Base-by-base conservation (phyloP, 148 eudicot genomes). In the Vaccinium darrowii region DNA sequence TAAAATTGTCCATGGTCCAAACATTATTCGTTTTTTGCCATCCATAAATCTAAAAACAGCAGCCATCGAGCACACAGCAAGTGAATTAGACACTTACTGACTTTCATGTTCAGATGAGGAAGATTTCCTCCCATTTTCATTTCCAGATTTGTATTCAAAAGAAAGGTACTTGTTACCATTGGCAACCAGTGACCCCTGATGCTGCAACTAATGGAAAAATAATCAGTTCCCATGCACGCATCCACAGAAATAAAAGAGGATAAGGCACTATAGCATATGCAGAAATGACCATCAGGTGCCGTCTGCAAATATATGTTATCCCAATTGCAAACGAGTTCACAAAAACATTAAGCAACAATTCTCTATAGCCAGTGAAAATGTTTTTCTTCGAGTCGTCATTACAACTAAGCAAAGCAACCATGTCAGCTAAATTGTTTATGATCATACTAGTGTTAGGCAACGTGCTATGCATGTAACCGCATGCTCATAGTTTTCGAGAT, bases 31-130 rank as follows among this genome's bases (percentile, higher is more conserved):
- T 25, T 77, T 21, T 77, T 76, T 9, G 13, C 30, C 49, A 77
- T 50, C 80, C 56, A 33, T 11, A 77, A n/a, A n/a, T 50, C 12
- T n/a, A 60, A 13, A 36, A 81, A 21, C 58, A 82, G 21, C 30
- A 62, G 72, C 65, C 39, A 25, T 30, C 30, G 85, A 71, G 69
- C 58, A 56, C 39, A 75, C 14, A 76, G 43, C 25, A 60, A 67
- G 69, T 53, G 86, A 85, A 54, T 76, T 88, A 80, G 85, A 77
- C 85, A 95, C 99, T 97, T 94, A 97, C 99, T 94, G 99, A 90
- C 99, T 97, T 87, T 97, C 99, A 78, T 85, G 98, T 81, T 97
- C 99, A 57, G 99, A 95, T 82, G 98, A 97, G 79, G 99, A 97
- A 87, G 92, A 95, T 87, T 89, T 95, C 88, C 94, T 93, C 88